Evolutionary conservation across 2,329 filamentous ascomycete genomes (phyloP), one percentile per base, ranked within the genome.

Genomic region (Cercospora beticola): DNA sequence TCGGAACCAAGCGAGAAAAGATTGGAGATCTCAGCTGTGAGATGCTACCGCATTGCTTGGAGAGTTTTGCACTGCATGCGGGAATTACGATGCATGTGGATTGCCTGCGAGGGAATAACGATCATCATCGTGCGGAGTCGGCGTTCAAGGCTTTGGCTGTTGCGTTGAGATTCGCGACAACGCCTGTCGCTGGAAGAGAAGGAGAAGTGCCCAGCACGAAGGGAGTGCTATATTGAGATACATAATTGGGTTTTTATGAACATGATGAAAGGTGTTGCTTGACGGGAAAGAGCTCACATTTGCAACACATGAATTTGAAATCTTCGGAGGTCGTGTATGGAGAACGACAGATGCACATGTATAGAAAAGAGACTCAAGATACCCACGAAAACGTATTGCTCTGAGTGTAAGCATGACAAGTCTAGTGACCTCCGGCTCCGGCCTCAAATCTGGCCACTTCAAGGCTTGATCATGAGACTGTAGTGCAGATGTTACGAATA

Each of bases 171-270:
- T 87, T 87, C 80, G 95, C 95, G 9, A 94, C 90, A 60, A 86
- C 87, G 62, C 86, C 88, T 74, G 88, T 94, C 33, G 87, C 88
- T 52, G 93, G 92, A 10, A 90, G 91, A 79, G 93, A 96, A 81
- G 93, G 93, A 2, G 95, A 99, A 85, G 89, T 98, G 28, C 92
- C 94, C 64, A 97, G 94, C 83, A 98, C 94, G 8, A 98, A 98
- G 87, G 94, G 94, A 10, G 97, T 97, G 36, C 80, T 97, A 81
- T 88, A 77, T 66, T 43, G 18, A 61, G 56, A 46, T 30, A 18
- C 14, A 57, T 57, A 26, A n/a, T 2, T 12, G 18, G 9, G 4
- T 16, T 21, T 2, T 12, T 5, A n/a, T 21, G 43, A 21, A 21
- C 16, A 49, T 49, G 43, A 49, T 21, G 43, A 49, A 21, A 18